These are phyloP conservation scores for Paspalum vaginatum DNA, from an alignment of 176 grass and related monocot genomes.

Conservation along the genomic window DNA sequence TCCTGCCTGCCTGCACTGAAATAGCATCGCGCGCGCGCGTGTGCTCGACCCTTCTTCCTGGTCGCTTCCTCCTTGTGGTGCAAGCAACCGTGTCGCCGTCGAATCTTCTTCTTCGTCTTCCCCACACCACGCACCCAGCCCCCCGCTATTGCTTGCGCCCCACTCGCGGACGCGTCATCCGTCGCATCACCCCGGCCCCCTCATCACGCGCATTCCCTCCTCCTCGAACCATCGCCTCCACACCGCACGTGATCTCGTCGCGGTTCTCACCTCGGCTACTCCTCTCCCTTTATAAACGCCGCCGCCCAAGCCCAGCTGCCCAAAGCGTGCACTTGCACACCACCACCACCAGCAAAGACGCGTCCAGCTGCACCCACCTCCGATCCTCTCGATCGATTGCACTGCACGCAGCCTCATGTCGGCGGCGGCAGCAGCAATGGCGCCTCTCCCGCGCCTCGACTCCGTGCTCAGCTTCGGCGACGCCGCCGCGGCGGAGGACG, in stretches of 20 bases:
- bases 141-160: constrained; percentile 1
- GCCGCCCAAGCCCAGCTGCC: background rate
- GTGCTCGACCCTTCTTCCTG: no score
- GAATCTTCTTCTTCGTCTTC: background rate
- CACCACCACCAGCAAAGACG: background rate
- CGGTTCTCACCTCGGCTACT: background rate
- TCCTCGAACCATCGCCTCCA: no score
- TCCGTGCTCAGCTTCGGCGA: constrained; percentile 37
- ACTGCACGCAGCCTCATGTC: background rate
- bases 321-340: background rate
- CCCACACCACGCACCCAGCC: background rate
- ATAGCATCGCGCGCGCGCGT: no score
- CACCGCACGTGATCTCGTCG: background rate
- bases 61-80: no score
- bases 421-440: background rate
- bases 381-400: background rate
- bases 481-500: background rate
- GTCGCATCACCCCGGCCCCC: background rate
- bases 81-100: background rate
- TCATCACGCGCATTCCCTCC: background rate
- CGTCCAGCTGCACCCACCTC: background rate
- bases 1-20: no score
- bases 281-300: constrained; percentile 18
- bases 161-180: background rate
- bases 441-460: constrained; percentile 10